Conservation (phyloP, 164 flowering plant species). For the Vitis labrusca region DNA sequence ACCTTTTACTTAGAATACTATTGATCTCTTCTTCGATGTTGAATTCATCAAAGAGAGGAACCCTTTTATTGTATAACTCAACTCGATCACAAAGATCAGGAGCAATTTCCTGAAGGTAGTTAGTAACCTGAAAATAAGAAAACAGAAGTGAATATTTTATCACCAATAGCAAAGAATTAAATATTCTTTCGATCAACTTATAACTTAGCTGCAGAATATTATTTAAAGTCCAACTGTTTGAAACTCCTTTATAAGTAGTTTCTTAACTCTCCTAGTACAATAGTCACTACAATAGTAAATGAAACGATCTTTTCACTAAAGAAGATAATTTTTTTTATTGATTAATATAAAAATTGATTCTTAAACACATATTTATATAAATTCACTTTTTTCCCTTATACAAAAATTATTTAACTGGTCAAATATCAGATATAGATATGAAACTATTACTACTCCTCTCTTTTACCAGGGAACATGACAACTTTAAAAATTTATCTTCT, state of each 20-base stretch:
- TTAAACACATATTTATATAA: too few species aligned
- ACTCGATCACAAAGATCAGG: constrained; percentile 89
- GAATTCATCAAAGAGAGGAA: constrained; percentile 83
- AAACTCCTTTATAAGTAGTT: background rate
- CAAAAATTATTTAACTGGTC: too few species aligned
- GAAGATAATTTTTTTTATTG: too few species aligned
- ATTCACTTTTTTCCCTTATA: too few species aligned
- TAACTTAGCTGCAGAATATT: too few species aligned
- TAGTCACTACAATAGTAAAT: too few species aligned
- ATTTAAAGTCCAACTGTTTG: background rate
- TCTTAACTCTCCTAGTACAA: background rate
- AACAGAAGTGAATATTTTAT: background rate
- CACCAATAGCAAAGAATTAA: background rate
- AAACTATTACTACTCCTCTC: too few species aligned
- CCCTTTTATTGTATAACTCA: constrained; percentile 66
- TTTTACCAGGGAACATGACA: too few species aligned
- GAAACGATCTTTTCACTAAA: too few species aligned
- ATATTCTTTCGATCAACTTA: background rate
- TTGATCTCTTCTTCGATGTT: constrained; percentile 90
- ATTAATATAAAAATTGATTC: too few species aligned
- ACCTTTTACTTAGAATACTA: constrained; percentile 89
- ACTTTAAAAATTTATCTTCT: too few species aligned
- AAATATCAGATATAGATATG: too few species aligned
- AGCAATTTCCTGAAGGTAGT: constrained; percentile 93
- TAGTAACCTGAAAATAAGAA: constrained; percentile 63